Evolutionary conservation across 139 green algal species (phyloP).

Genomic region (Closterium sp.): DNA sequence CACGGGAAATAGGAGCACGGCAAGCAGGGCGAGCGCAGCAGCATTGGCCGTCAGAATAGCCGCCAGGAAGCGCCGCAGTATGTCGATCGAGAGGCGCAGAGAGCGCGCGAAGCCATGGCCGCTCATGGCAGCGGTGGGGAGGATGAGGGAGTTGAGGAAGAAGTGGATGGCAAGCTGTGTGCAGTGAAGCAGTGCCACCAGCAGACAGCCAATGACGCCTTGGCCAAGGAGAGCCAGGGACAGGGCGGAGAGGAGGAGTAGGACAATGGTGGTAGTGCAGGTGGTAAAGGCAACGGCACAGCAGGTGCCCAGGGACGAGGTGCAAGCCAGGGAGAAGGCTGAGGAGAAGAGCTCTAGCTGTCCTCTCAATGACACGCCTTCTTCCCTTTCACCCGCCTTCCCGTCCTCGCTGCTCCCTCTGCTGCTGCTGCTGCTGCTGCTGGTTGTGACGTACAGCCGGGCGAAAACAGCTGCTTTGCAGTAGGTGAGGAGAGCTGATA

Average conservation of each 20-base stretch:
- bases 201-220: background rate
- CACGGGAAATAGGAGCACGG: background rate
- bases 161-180: background rate
- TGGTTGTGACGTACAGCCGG: background rate
- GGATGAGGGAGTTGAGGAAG: background rate
- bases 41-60: background rate
- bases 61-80: background rate
- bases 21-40: background rate
- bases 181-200: background rate
- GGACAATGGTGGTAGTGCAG: background rate
- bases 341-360: background rate
- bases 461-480: background rate
- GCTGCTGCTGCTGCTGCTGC: background rate
- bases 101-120: background rate
- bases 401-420: background rate
- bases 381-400: background rate
- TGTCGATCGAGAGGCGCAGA: background rate
- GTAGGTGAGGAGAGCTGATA: background rate
- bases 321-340: background rate
- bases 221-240: background rate
- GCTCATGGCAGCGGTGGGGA: background rate
- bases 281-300: background rate
- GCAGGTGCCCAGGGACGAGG: background rate
- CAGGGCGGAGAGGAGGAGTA: background rate
- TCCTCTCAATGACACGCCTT: background rate